Evolutionary conservation across 1,139 yeast genomes (phyloP), one percentile per base, ranked within the genome.

Genomic region (Debaryomyces sp.): DNA sequence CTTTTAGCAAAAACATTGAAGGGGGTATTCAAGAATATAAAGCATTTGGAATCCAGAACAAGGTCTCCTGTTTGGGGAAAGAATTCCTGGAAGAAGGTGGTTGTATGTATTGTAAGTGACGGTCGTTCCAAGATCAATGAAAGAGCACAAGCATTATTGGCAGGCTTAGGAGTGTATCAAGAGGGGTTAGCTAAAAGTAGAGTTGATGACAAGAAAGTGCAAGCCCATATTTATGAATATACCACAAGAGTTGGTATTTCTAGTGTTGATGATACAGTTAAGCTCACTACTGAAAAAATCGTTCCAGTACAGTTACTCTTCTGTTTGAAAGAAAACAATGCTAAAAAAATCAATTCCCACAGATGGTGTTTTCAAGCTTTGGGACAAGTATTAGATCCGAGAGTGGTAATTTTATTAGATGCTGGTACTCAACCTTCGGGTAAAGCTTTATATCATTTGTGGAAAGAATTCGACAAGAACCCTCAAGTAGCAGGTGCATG

Each of bases 361-460:
- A 66, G 81, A 58, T 76, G 81, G 81, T 76, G 80, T 60, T 75
- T 76, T 63, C 79, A 76, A 59, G 80, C 80, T 13, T 63, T 76
- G 44, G 74, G 78, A 32, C 75, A 71, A 55, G 74, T 74, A 6
- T 64, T 76, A 47, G 72, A 75, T 46, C 81, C 81, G 2, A 70
- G 68, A 41, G 63, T 73, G 35, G 79, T 76, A 5, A 66, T 76
- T 6, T 66, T 76, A 41, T 64, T 76, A 41, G 81, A 76, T 62
- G 77, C 78, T 35, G 81, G 81, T 51, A 76, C 81, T 29, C 80
- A 75, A 53, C 81, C 81, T 10, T 54, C 70, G 6, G 80, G 79
- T 4, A 74, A 74, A 49, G 67, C 80, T 1, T 64, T 76, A 48
- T 76, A 75, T 54, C 77, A 75, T 54, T 65, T 76, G 51, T 76